Percentiles rank a stretch among this genome's conserved stretches.
Evolutionary conservation across 2,329 filamentous ascomycete genomes (phyloP).

Genomic region (Colletotrichum higginsianum): DNA sequence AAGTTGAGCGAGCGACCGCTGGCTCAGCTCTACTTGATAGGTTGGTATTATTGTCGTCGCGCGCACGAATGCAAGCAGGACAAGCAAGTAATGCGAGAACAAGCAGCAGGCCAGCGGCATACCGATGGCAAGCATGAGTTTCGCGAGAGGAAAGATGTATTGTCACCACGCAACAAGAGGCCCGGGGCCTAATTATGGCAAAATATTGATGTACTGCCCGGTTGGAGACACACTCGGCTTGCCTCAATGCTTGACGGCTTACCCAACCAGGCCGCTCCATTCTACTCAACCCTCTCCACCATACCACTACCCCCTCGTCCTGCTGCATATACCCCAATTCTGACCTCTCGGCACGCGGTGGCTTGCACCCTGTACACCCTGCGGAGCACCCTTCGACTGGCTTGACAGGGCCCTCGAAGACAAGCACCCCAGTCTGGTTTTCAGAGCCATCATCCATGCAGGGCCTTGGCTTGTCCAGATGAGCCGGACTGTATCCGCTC

Average conservation of each 20-base stretch:
- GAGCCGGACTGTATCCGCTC: constrained; percentile 44
- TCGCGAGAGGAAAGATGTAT: constrained; percentile 4
- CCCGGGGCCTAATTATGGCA: constrained; percentile 41
- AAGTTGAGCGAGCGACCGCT: constrained; percentile 17
- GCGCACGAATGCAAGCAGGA: constrained; percentile 33
- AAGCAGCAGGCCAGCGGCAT: constrained; percentile 25
- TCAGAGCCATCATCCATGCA: constrained; percentile 32
- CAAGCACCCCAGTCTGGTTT: constrained; percentile 39
- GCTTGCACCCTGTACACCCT: constrained; percentile 40
- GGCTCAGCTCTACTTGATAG: constrained; percentile 35
- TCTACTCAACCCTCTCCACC: constrained; percentile 32
- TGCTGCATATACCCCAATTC: constrained; percentile 41
- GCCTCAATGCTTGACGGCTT: constrained; percentile 33
- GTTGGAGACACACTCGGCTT: constrained; percentile 29
- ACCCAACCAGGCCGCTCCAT: constrained; percentile 36
- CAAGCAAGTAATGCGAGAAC: constrained; percentile 21
- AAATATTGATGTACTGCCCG: constrained; percentile 43
- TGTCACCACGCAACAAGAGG: constrained; percentile 22
- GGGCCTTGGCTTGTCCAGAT: constrained; percentile 43
- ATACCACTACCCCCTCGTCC: constrained; percentile 25
- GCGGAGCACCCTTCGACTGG: constrained; percentile 28
- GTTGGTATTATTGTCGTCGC: constrained; percentile 33
- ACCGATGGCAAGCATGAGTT: constrained; percentile 10
- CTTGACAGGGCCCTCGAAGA: constrained; percentile 38
- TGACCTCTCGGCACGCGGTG: constrained; percentile 42